Base-by-base conservation (phyloP, 768 basidiomycete species). In the Boletus tylopilopsis region DNA sequence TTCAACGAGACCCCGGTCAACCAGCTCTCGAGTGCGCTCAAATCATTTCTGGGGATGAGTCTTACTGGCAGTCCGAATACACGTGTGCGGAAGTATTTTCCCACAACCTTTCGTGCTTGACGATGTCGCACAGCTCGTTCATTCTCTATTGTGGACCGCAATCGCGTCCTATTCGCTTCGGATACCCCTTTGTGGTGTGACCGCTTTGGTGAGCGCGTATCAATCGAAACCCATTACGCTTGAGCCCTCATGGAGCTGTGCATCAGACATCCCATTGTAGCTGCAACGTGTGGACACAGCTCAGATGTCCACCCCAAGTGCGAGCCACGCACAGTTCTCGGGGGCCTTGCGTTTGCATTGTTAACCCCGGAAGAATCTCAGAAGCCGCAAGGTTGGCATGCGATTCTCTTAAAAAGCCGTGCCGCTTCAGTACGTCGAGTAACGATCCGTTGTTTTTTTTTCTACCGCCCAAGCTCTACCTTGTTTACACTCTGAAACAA, bases 361-460 rank as follows among this genome's bases (percentile, higher is more conserved):
- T 54, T 64, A 61, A 55, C 62, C 63, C 62, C 55, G 59, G 61
- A 55, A 53, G 57, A 56, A 45, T 11, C 13, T 38, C 34, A 15
- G 36, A 42, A 42, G 47, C 64, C 62, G 62, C 63, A 56, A 59
- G 63, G 62, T 53, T n/a, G 47, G 51, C 64, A 66, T 50, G 64
- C 61, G 50, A 59, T 49, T 23, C 42, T 49, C 53, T 59, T 66
- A 66, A 45, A n/a, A 66, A 64, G 29, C 59, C 62, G 42, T 55
- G 38, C 50, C 54, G 42, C 43, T 23, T 44, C 48, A 50, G 35
- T 19, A 21, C 35, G 19, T 49, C 34, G 48, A 51, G 3, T 33
- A 63, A 55, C 51, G 48, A 53, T 46, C 48, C 56, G 50, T 55
- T 39, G 55, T 36, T 41, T 39, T 12, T 55, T 39, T 58, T 36